Evolutionary conservation across 2,329 filamentous ascomycete genomes (phyloP).

Genomic region (Ophiostoma angusticollis): DNA sequence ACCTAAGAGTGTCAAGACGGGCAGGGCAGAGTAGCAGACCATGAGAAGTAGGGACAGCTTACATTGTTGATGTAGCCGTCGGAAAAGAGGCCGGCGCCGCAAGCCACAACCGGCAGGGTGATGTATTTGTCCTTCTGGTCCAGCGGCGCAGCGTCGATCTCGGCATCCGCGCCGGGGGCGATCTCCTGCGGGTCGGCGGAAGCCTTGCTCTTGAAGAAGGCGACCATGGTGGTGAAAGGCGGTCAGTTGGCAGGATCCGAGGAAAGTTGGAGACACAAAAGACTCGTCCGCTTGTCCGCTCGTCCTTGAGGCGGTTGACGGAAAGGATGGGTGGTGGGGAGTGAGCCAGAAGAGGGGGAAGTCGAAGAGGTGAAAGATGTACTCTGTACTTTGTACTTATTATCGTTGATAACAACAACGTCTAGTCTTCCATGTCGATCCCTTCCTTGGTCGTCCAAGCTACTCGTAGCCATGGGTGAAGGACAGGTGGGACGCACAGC

Average conservation of each 20-base stretch:
- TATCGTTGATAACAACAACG: no score
- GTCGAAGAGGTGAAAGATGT: background rate
- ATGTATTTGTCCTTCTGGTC: conserved; percentile 5
- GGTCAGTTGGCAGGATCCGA: background rate
- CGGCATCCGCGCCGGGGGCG: background rate
- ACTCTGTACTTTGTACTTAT: no score
- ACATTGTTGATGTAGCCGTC: conserved; percentile 89
- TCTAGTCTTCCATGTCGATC: background rate
- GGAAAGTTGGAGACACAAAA: background rate
- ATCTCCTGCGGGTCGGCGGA: conserved; percentile 1
- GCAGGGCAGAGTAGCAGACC: background rate
- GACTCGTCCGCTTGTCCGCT: no score
- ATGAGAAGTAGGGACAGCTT: background rate
- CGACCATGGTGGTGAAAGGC: conserved; percentile 4
- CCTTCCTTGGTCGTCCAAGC: background rate
- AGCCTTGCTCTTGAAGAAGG: conserved; percentile 6
- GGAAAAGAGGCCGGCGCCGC: conserved; percentile 78
- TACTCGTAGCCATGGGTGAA: no score
- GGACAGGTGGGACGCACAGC: background rate
- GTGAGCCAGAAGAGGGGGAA: background rate
- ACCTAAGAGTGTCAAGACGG: conserved; percentile 36
- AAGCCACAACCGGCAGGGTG: conserved; percentile 63
- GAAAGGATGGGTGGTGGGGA: background rate
- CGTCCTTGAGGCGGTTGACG: background rate
- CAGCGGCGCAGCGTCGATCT: conserved; percentile 2